These are phyloP conservation scores for Saturnispora ahearnii DNA, from an alignment of 805 yeast species.

Conservation along the genomic window DNA sequence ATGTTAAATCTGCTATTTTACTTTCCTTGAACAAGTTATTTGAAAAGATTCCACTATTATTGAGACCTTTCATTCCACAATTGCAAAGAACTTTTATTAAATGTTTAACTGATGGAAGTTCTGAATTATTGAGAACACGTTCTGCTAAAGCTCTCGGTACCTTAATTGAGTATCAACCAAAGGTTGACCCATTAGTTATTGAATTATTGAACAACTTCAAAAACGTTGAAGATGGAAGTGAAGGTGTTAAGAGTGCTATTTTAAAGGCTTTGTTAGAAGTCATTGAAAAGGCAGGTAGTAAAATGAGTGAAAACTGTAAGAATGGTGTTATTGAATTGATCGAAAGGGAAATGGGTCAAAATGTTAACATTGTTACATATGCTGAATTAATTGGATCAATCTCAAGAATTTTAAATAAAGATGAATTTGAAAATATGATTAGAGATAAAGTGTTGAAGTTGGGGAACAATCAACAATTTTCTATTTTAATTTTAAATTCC, in stretches of 20 bases:
- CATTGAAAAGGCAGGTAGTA: slow-evolving; percentile 66
- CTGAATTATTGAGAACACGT: slow-evolving; percentile 63
- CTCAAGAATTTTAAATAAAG: slow-evolving; percentile 53
- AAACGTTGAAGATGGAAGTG: slow-evolving; percentile 37
- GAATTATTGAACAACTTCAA: slow-evolving; percentile 75
- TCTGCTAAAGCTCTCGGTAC: slow-evolving; percentile 90
- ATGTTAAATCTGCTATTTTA: slow-evolving; percentile 90
- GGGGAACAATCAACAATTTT: slow-evolving; percentile 45
- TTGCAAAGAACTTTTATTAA: slow-evolving; percentile 94
- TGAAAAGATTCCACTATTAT: slow-evolving; percentile 75
- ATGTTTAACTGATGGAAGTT: slow-evolving; percentile 69
- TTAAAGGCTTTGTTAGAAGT: slow-evolving; percentile 78
- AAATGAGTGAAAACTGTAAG: slow-evolving; percentile 68
- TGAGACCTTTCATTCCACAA: slow-evolving; percentile 95
- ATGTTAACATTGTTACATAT: slow-evolving; percentile 60
- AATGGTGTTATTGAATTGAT: slow-evolving; percentile 59
- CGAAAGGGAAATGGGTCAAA: slow-evolving; percentile 50
- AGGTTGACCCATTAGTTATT: slow-evolving; percentile 85
- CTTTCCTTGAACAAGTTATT: slow-evolving; percentile 73
- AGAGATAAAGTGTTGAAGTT: slow-evolving; percentile 48
- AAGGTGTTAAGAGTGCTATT: slow-evolving; percentile 78
- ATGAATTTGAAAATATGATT: slow-evolving; percentile 55
- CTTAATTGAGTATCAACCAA: slow-evolving; percentile 78
- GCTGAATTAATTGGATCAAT: slow-evolving; percentile 74
- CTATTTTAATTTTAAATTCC: slow-evolving; percentile 66